Conservation (phyloP, 2,329 filamentous ascomycete species). For the Phaeomoniella chlamydospora region DNA sequence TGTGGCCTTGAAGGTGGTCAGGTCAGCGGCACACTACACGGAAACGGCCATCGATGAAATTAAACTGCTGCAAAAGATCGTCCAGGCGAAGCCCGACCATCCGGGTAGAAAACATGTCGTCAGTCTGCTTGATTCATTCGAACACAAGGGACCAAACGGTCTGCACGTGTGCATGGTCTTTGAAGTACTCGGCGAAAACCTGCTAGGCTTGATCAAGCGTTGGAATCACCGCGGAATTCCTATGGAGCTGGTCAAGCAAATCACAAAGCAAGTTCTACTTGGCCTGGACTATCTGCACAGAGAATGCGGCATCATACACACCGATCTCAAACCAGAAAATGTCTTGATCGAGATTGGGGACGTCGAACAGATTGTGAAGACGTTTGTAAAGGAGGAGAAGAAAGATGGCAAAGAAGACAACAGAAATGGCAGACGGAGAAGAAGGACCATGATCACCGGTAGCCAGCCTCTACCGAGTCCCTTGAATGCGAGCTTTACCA, state of each 20-base stretch:
- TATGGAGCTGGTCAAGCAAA: conserved; percentile 93
- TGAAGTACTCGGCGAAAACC: conserved; percentile 89
- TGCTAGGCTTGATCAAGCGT: conserved; percentile 88
- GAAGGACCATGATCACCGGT: conserved; percentile 89
- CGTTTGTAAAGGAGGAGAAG: conserved; percentile 74
- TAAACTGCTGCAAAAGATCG: conserved; percentile 92
- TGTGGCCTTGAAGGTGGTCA: conserved; percentile 93
- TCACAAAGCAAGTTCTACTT: conserved; percentile 92
- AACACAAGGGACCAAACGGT: conserved; percentile 92
- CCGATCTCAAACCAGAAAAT: conserved; percentile 80
- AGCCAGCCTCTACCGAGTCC: conserved; percentile 93
- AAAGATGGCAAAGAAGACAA: conserved; percentile 75
- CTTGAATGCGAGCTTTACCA: conserved; percentile 79
- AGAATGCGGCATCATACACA: conserved; percentile 98
- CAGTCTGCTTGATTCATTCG: conserved; percentile 89
- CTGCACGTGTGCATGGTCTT: conserved; percentile 99
- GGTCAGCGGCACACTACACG: conserved; percentile 94
- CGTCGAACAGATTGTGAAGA: conserved; percentile 95
- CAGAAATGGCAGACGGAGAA: conserved; percentile 74
- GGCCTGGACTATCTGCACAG: conserved; percentile 93
- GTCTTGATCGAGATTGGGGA: conserved; percentile 98
- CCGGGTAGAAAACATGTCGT: conserved; percentile 92
- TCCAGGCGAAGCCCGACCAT: conserved; percentile 86
- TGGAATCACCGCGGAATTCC: conserved; percentile 98
- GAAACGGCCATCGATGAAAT: conserved; percentile 98